phyloP scores from a whole-genome alignment of 768 basidiomycete genomes.

The Podaxis sp. region DNA sequence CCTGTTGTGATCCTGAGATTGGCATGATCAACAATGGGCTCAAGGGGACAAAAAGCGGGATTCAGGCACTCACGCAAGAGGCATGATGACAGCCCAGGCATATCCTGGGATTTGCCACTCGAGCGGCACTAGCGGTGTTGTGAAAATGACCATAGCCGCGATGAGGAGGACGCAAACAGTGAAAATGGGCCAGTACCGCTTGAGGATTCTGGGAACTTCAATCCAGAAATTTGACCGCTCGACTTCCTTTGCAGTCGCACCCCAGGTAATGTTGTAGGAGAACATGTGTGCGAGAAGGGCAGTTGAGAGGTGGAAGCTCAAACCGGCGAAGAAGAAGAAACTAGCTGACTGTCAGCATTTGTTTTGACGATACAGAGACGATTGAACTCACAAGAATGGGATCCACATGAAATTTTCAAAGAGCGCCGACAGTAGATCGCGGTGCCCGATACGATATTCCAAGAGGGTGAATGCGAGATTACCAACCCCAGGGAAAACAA shows the following conservation, averaged over 20 bases:
- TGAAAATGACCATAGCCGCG: constrained; percentile 56
- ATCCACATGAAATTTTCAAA: constrained; percentile 64
- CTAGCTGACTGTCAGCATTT: constrained; percentile 28
- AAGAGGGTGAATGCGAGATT: constrained; percentile 67
- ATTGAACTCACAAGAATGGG: constrained; percentile 67
- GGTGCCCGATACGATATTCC: constrained; percentile 64
- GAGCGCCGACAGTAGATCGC: constrained; percentile 45
- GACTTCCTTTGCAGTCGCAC: constrained; percentile 80
- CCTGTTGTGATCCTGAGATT: constrained; percentile 52
- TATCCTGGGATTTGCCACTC: constrained; percentile 62
- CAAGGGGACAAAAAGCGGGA: neutral
- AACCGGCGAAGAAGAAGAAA: constrained; percentile 78
- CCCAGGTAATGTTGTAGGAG: constrained; percentile 78
- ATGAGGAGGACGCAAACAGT: constrained; percentile 50
- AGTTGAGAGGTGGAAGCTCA: constrained; percentile 66
- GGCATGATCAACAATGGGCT: constrained; percentile 12
- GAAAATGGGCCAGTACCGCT: constrained; percentile 72
- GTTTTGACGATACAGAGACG: constrained; percentile 3
- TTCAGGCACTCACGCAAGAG: constrained; percentile 55
- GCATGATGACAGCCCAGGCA: constrained; percentile 77
- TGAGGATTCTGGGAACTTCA: constrained; percentile 81
- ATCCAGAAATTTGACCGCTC: constrained; percentile 89
- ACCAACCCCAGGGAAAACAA: constrained; percentile 68
- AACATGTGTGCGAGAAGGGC: constrained; percentile 70
- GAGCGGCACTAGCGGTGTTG: constrained; percentile 49